phyloP scores from a whole-genome alignment of 192 early-diverging fungal genomes.

The Spizellomyces sp. region DNA sequence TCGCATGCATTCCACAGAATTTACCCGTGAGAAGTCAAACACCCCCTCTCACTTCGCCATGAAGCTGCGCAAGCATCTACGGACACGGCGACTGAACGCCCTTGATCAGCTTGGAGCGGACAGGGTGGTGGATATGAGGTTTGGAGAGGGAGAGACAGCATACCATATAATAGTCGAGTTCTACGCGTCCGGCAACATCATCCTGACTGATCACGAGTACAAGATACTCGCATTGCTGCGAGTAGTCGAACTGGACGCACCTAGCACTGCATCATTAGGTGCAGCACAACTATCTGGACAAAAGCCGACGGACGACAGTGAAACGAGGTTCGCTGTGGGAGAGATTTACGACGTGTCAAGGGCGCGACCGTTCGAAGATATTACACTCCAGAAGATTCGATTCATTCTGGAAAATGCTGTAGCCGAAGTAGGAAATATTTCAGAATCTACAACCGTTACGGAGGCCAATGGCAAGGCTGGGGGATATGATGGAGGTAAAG shows the following conservation, averaged over 20 bases:
- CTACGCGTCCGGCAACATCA: constrained; percentile 84
- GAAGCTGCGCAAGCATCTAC: constrained; percentile 93
- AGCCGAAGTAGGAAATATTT: background rate
- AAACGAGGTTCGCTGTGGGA: constrained; percentile 76
- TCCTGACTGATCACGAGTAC: constrained; percentile 88
- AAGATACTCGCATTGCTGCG: constrained; percentile 83
- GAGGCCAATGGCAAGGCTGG: background rate
- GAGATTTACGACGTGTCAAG: constrained; percentile 72
- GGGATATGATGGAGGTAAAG: background rate
- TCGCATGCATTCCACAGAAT: constrained; percentile 90
- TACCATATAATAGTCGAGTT: constrained; percentile 60
- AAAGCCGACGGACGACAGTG: constrained; percentile 21
- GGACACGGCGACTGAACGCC: constrained; percentile 73
- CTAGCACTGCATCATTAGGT: too few species aligned
- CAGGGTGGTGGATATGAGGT: constrained; percentile 90
- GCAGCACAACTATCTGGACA: constrained; percentile 42
- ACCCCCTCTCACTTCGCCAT: constrained; percentile 85
- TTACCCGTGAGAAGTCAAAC: constrained; percentile 80
- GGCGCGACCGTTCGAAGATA: constrained; percentile 58
- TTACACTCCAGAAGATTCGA: constrained; percentile 55
- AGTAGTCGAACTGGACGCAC: constrained; percentile 78
- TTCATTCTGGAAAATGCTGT: constrained; percentile 55
- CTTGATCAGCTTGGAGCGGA: constrained; percentile 88
- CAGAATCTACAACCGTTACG: background rate
- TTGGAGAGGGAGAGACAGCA: constrained; percentile 68